Evolutionary conservation across 495 filamentous ascomycete genomes (phyloP), one percentile per base, ranked within the genome.

Genomic region (Glutinoglossum americanum): DNA sequence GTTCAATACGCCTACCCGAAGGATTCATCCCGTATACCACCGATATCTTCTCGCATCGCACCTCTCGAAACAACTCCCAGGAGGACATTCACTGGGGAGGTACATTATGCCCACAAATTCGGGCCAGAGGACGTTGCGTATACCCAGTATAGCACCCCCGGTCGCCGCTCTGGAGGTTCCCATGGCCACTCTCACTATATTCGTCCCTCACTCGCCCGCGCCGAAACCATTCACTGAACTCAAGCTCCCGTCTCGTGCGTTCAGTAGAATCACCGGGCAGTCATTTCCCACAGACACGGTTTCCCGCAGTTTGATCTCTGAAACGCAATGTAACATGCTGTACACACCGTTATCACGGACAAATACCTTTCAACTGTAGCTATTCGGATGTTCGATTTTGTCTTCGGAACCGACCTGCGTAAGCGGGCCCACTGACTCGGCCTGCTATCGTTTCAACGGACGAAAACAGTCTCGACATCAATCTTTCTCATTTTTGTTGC

Each of bases 271-370:
- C n/a, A 5, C 19, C 37, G 37, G 37, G 37, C 15, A 35, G 37
- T 41, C 37, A 19, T 26, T 25, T 28, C n/a, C 23, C n/a, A 10
- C 7, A 21, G 23, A 8, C 17, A 10, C 25, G 3, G 5, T 28
- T 25, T 28, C 25, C 8, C 25, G 21, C 21, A 7, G 47, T 51
- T 51, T 32, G 11, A 28, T n/a, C 19, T 13, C 30, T 4, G 30
- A 19, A 53, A 27, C 49, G 23, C 41, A 45, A 4, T 53, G 26
- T 30, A 53, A 15, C 23, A 53, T 28, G 26, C 28, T 53, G 49
- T 53, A 53, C 19, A 53, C 49, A 53, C 49, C 49, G 49, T 53
- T 53, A 6, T 53, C 49, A 53, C 49, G 49, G 49, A 19, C 49
- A 53, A 53, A 28, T 53, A 53, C 23, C 49, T 53, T 53, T 53